Conservation (phyloP, 306 rosid species). For the Ammopiptanthus mongolicus region DNA sequence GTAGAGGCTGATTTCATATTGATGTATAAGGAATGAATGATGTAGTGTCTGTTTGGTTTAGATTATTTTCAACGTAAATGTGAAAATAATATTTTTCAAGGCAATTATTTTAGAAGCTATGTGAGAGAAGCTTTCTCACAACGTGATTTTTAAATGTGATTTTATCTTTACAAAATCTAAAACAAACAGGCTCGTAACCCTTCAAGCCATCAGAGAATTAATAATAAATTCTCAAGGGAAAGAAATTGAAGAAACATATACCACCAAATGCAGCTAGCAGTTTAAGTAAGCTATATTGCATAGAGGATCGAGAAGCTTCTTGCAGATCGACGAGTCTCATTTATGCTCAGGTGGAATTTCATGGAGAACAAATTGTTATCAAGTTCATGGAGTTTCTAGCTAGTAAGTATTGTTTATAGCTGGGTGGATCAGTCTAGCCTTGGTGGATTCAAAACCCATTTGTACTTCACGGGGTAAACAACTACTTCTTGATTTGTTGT, state of each 20-base stretch:
- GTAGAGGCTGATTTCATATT: background rate
- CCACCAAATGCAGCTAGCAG: background rate
- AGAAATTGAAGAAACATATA: background rate
- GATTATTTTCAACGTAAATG: too few species aligned
- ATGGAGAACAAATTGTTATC: background rate
- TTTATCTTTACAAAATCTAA: too few species aligned
- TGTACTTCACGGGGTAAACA: background rate
- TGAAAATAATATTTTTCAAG: too few species aligned
- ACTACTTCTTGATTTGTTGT: background rate
- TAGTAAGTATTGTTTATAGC: too few species aligned
- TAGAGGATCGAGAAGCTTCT: background rate
- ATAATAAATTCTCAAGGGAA: background rate
- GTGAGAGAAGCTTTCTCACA: too few species aligned
- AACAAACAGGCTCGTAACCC: too few species aligned
- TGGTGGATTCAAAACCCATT: background rate
- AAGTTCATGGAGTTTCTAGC: background rate
- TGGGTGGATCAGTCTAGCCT: background rate
- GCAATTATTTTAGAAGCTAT: too few species aligned
- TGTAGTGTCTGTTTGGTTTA: too few species aligned
- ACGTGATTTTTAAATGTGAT: too few species aligned
- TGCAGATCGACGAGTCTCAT: background rate
- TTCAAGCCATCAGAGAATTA: background rate
- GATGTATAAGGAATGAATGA: background rate
- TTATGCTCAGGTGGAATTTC: background rate
- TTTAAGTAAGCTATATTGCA: too few species aligned